A percentile compares a stretch with the other conserved stretches of the same genome.
Evolutionary conservation across 169 alveolate species (phyloP).

Genomic region (Cystoisospora suis): DNA sequence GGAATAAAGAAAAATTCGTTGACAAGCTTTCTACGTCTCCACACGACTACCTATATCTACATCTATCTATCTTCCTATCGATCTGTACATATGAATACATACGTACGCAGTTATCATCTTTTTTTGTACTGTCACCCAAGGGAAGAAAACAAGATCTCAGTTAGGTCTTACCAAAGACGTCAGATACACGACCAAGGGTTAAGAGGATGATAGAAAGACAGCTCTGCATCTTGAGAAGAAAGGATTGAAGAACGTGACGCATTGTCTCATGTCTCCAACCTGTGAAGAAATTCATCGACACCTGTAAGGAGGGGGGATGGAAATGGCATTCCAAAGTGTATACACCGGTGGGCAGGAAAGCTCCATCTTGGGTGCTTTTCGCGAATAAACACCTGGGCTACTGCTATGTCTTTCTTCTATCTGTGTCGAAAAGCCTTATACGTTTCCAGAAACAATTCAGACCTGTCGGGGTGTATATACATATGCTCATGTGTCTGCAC

Average conservation of each 20-base stretch:
- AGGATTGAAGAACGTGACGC: conserved; percentile 22
- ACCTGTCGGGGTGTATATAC: too few relatives aligned
- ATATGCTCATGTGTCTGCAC: too few relatives aligned
- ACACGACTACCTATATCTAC: background rate
- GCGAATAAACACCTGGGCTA: too few relatives aligned
- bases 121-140: background rate
- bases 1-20: too few relatives aligned
- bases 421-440: too few relatives aligned
- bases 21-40: background rate
- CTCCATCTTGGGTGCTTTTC: too few relatives aligned
- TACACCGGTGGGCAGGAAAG: too few relatives aligned
- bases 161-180: background rate
- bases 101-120: background rate
- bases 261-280: background rate
- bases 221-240: background rate
- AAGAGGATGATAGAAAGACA: conserved; percentile 12
- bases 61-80: background rate
- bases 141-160: background rate
- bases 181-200: background rate
- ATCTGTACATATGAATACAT: background rate
- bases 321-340: too few relatives aligned
- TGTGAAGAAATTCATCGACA: background rate
- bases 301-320: background rate
- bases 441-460: too few relatives aligned
- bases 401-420: too few relatives aligned